Base-by-base conservation (phyloP, 1,284 basidiomycete species). In the Leccinum subspadiceum region DNA sequence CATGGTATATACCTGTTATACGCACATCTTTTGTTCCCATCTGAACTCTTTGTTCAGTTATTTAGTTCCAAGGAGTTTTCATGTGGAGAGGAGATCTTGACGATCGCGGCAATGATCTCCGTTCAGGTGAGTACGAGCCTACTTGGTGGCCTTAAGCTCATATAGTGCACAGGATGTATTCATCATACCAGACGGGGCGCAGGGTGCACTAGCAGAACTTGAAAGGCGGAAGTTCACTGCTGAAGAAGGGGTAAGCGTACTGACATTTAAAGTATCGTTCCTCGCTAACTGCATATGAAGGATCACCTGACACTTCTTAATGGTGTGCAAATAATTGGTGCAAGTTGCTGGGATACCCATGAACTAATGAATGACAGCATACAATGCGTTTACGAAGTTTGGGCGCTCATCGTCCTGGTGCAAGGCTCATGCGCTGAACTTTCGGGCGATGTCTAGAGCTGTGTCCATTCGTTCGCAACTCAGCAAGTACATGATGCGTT, bases 181-280 rank as follows among this genome's bases (percentile, higher is more conserved):
- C 73, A 74, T 95, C 37, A 90, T 93, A 56, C 88, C 90, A 6
- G 92, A 94, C 15, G 94, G 93, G 6, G 84, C 85, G n/a, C 82
- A 86, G 13, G 92, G 90, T 6, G 91, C 93, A 0, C 73, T 94
- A 56, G 93, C 91, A 8, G 94, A 97, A 74, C 77, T 99, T 8
- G 93, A 96, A 73, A 81, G 93, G 54, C 80, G 96, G 57, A 96
- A 97, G 70, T 99, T 99, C 68, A 96, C 94, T 0, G 94, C 95
- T 0, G 93, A 97, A 75, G 96, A 99, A 84, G 97, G 97, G 65
- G 93, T 93, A 62, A 70, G 83, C 73, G n/a, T 53, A 0, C 2
- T 2, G 12, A 53, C 13, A 26, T 29, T 24, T 1, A 4, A 33
- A 15, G 15, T 35, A 7, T 9, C 26, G 15, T 8, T 9, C 48